phyloP scores from a whole-genome alignment of 805 yeast species.

The Saturnispora saitoi region DNA sequence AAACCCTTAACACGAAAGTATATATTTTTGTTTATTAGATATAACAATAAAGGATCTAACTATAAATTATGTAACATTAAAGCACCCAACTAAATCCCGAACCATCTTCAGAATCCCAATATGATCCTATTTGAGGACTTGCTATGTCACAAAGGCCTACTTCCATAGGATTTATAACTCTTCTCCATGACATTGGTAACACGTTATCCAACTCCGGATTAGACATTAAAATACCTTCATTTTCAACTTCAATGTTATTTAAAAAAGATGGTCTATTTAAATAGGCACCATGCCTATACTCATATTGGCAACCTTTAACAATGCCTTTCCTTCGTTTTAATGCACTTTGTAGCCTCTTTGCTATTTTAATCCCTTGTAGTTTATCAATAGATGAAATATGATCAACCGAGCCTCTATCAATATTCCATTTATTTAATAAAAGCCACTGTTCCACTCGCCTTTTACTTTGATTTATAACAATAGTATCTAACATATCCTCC shows the following conservation, averaged over 20 bases:
- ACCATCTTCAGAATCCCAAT: constrained; percentile 13
- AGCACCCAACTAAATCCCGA: constrained; percentile 6
- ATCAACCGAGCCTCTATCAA: background rate
- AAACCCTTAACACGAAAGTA: background rate
- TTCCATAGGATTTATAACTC: constrained; percentile 14
- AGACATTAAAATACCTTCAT: constrained; percentile 20
- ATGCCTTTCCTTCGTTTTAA: background rate
- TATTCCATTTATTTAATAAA: background rate
- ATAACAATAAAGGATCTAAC: background rate
- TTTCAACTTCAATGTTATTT: constrained; percentile 3
- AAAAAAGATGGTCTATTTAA: constrained; percentile 9
- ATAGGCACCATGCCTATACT: constrained; percentile 16
- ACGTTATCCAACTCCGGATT: constrained; percentile 25
- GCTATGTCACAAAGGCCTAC: constrained; percentile 5
- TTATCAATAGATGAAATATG: background rate
- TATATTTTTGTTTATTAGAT: background rate
- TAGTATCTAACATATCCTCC: constrained; percentile 1
- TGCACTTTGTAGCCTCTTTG: background rate
- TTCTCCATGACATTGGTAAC: constrained; percentile 25
- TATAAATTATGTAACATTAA: background rate
- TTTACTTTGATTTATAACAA: background rate
- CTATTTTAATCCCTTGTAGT: background rate
- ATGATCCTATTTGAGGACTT: background rate
- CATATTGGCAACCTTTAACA: constrained; percentile 7
- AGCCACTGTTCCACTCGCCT: constrained; percentile 6